Evolutionary conservation across 495 filamentous ascomycete species (phyloP), one percentile per base, ranked within the genome.

Genomic region (Staphylotrichum longicolle): DNA sequence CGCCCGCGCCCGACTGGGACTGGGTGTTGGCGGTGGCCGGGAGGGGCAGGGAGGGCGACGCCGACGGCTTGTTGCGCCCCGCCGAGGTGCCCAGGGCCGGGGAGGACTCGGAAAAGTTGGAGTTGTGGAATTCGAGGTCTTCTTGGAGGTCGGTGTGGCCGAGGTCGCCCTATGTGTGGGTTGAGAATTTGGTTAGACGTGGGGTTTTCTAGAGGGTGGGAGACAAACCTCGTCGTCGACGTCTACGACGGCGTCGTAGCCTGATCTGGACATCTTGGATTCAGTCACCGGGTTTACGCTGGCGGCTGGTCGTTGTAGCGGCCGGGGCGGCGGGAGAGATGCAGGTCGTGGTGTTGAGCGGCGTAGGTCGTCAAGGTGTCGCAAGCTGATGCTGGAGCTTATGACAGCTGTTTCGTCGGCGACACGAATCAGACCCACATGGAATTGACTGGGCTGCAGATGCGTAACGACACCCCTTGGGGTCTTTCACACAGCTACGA

Each of bases 81-180:
- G 35, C 35, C 15, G 51, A 77, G 65, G 84, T 82, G 67, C 78
- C 76, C 53, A 72, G 75, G 66, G 79, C 82, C 58, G 82, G 78
- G 63, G 81, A 72, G 72, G 74, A 85, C 79, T 75, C 73, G 63
- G 68, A 72, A 74, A 81, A 82, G 71, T 75, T 83, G 47, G 91
- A 96, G 67, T 89, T 86, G 82, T 98, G 94, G 79, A 98, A 98
- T 83, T 98, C 95, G 64, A 98, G 91, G 78, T 98, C 95, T 72
- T 96, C 93, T 81, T 97, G 90, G 11, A 98, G 86, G 75, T 98
- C 94, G 40, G 94, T 98, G 77, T 97, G 91, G 68, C 94, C 94
- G 62, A 98, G 88, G 79, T 98, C 94, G 74, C 94, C 94, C 91
- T 98, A 67, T 46, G 46, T 34, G 30, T 2, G 11, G 20, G 14